Conservation (phyloP, 306 rosid genomes). For the Rosa rugosa region DNA sequence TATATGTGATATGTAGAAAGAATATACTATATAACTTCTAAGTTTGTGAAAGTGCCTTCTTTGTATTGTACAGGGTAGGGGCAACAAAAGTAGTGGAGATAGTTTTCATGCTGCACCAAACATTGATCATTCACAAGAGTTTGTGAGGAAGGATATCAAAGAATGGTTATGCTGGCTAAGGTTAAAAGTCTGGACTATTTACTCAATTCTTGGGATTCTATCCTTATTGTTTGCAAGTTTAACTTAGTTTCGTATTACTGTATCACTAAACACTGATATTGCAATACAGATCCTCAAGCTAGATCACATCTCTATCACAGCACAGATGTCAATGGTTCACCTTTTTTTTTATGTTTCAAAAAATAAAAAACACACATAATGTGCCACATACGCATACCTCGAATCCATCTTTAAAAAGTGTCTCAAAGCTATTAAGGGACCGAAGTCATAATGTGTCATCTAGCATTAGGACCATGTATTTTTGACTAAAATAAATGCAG, state of each 20-base stretch:
- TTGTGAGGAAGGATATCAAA: constrained; percentile 89
- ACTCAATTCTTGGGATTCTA: constrained; percentile 12
- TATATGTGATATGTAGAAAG: not conserved
- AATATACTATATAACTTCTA: not conserved
- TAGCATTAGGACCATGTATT: constrained; percentile 1
- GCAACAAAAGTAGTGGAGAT: constrained; percentile 95
- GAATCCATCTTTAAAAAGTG: not conserved
- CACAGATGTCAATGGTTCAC: not conserved
- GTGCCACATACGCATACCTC: not conserved
- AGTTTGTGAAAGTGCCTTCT: constrained; percentile 18
- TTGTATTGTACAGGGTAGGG: constrained; percentile 66
- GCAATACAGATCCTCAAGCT: constrained; percentile 6
- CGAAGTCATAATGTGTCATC: not conserved
- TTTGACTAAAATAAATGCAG: not conserved
- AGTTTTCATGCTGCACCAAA: constrained; percentile 98
- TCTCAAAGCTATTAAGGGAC: not conserved
- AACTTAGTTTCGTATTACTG: not conserved
- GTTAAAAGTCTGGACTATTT: constrained; percentile 35
- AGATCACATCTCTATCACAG: not conserved
- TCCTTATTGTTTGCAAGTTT: not conserved
- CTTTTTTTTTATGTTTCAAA: not conserved
- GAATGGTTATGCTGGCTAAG: constrained; percentile 96
- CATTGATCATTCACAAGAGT: constrained; percentile 99
- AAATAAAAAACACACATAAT: not conserved
- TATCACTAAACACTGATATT: not conserved